Conservation (phyloP, 768 basidiomycete genomes). For the Kwoniella mangroviensis region DNA sequence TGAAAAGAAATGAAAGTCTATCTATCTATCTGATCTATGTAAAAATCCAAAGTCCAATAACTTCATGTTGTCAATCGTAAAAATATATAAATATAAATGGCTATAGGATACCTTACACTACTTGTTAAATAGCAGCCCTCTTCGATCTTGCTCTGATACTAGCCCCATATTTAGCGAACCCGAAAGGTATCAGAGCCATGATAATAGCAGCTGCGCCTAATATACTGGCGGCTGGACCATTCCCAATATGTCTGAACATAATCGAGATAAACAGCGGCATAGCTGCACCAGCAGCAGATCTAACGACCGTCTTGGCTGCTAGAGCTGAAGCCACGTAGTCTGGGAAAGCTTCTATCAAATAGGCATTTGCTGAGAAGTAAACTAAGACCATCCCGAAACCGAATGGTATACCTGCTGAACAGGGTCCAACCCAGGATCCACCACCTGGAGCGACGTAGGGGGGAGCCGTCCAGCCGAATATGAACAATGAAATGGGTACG, state of each 20-base stretch:
- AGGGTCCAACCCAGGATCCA: constrained; percentile 41
- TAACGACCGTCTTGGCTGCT: constrained; percentile 54
- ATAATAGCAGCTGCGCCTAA: constrained; percentile 32
- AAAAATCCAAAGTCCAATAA: background rate
- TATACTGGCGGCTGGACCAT: constrained; percentile 30
- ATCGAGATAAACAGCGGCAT: constrained; percentile 37
- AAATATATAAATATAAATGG: background rate
- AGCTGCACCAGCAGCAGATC: constrained; percentile 49
- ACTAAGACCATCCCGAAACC: constrained; percentile 55
- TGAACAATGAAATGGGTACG: constrained; percentile 52
- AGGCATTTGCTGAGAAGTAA: constrained; percentile 44
- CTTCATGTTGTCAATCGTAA: background rate
- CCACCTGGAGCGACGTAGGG: constrained; percentile 30
- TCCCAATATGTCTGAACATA: constrained; percentile 31
- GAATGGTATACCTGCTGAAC: constrained; percentile 44
- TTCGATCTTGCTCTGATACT: constrained; percentile 42
- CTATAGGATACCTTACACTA: background rate
- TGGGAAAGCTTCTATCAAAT: constrained; percentile 54
- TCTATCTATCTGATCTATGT: too few species aligned
- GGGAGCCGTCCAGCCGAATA: constrained; percentile 52
- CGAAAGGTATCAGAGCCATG: constrained; percentile 46
- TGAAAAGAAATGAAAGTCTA: background rate
- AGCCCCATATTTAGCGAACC: constrained; percentile 36
- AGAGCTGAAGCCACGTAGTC: constrained; percentile 51
- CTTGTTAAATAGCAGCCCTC: constrained; percentile 28